phyloP scores from a whole-genome alignment of 2,329 filamentous ascomycete genomes.

The Clarireedia sp. region DNA sequence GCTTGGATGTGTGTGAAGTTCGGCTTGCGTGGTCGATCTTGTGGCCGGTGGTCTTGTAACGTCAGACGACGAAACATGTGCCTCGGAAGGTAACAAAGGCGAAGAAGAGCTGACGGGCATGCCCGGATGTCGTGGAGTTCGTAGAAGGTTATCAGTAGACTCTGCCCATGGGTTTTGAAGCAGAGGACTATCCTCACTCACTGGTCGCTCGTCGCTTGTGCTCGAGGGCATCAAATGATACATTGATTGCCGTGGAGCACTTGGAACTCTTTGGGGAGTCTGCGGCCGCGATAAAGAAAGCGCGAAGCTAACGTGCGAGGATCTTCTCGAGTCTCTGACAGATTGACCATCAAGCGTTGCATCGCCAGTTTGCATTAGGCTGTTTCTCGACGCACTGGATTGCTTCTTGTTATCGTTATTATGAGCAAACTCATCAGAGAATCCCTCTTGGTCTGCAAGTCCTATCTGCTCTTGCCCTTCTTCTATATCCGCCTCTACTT shows the following conservation, averaged over 20 bases:
- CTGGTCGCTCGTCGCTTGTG: slow-evolving; percentile 6
- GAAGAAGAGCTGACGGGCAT: slow-evolving; percentile 21
- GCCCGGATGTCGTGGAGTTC: slow-evolving; percentile 18
- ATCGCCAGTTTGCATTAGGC: slow-evolving; percentile 14
- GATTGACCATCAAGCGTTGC: slow-evolving; percentile 12
- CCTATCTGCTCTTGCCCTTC: slow-evolving; percentile 58
- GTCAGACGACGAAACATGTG: slow-evolving; percentile 20
- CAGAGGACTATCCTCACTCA: slow-evolving; percentile 18
- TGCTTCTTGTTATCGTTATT: slow-evolving; percentile 11
- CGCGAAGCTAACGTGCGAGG: slow-evolving; percentile 25
- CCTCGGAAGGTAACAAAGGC: slow-evolving; percentile 26
- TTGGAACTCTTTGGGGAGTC: slow-evolving; percentile 20
- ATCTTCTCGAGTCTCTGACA: slow-evolving; percentile 15
- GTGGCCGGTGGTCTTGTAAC: slow-evolving; percentile 18
- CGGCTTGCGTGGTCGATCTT: slow-evolving; percentile 22
- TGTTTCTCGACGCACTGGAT: slow-evolving; percentile 9
- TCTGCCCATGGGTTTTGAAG: slow-evolving; percentile 25
- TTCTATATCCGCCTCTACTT: slow-evolving; percentile 52
- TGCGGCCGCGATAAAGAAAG: slow-evolving; percentile 16
- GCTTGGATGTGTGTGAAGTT: slow-evolving; percentile 24
- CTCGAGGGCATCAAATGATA: slow-evolving; percentile 13
- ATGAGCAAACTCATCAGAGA: slow-evolving; percentile 11
- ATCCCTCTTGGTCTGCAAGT: slow-evolving; percentile 43
- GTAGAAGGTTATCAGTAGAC: slow-evolving; percentile 18
- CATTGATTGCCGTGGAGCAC: slow-evolving; percentile 18